A percentile compares a stretch with the other conserved stretches of the same genome.
phyloP scores from a whole-genome alignment of 2,329 filamentous ascomycete species.

The Rhynchosporium agropyri region DNA sequence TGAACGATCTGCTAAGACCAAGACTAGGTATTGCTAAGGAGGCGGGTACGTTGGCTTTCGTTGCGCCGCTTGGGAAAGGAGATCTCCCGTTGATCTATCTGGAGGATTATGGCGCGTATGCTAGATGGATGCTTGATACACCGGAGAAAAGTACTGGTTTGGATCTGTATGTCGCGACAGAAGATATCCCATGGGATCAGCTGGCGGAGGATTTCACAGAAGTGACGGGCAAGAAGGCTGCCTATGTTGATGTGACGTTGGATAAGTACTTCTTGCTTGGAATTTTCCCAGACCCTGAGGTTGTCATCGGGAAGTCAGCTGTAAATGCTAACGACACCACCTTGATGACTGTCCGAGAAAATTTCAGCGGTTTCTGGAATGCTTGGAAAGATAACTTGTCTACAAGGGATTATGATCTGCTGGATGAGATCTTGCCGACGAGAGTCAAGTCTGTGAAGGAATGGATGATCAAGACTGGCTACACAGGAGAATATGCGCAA shows the following conservation, averaged over 20 bases:
- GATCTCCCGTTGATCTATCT: slow-evolving; percentile 15
- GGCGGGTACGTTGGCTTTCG: slow-evolving; percentile 10
- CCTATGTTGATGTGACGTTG: slow-evolving; percentile 29
- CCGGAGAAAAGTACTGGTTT: slow-evolving; percentile 8
- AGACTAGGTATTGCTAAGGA: background rate
- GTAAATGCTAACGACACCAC: slow-evolving; percentile 25
- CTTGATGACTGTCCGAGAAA: slow-evolving; percentile 29
- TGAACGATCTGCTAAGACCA: slow-evolving; percentile 11
- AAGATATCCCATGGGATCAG: slow-evolving; percentile 14
- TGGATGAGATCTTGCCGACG: slow-evolving; percentile 34
- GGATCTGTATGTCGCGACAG: slow-evolving; percentile 19
- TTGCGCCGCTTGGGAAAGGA: slow-evolving; percentile 12
- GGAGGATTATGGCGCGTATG: slow-evolving; percentile 18
- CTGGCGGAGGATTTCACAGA: slow-evolving; percentile 16
- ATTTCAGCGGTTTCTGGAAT: slow-evolving; percentile 35
- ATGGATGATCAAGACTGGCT: slow-evolving; percentile 35
- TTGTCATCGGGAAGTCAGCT: background rate
- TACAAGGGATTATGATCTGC: slow-evolving; percentile 31
- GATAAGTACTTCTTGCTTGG: slow-evolving; percentile 9
- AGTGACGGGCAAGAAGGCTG: slow-evolving; percentile 23
- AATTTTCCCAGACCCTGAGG: background rate
- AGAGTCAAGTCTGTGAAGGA: slow-evolving; percentile 33
- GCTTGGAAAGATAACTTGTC: slow-evolving; percentile 29
- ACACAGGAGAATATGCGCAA: slow-evolving; percentile 23
- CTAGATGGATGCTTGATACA: slow-evolving; percentile 20